A percentile compares a stretch with the other conserved stretches of the same genome.
These are phyloP conservation scores for Camelina laxa DNA, from an alignment of 345 rosid species.

Conservation along the genomic window DNA sequence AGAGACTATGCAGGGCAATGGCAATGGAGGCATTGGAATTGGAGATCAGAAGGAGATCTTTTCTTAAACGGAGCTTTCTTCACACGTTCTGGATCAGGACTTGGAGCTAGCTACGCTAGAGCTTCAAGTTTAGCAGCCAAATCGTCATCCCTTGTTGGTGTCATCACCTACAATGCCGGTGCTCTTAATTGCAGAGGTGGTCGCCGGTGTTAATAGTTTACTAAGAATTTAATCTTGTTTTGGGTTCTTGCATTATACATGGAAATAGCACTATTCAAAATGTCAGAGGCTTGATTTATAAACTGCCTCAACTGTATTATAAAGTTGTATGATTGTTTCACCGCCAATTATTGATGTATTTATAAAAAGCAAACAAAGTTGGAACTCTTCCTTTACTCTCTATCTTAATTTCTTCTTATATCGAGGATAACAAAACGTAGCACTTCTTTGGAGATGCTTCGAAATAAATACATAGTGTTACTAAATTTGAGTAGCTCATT, in stretches of 20 bases:
- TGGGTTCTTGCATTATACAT: constrained; percentile 38
- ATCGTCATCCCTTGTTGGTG: constrained; percentile 59
- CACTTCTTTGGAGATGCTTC: constrained; percentile 1
- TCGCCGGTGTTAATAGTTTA: constrained; percentile 52
- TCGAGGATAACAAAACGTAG: not conserved
- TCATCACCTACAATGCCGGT: constrained; percentile 58
- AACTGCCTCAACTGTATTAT: constrained; percentile 44
- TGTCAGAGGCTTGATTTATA: constrained; percentile 41
- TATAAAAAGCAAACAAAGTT: constrained; percentile 34
- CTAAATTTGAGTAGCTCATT: not conserved
- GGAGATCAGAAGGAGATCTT: constrained; percentile 72
- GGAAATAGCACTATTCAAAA: constrained; percentile 34
- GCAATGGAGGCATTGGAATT: constrained; percentile 63
- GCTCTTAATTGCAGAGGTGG: constrained; percentile 59
- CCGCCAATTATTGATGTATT: constrained; percentile 31
- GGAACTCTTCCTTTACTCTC: not conserved
- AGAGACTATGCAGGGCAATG: constrained; percentile 47
- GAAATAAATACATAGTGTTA: not conserved
- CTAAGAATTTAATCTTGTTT: constrained; percentile 16
- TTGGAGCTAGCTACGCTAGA: constrained; percentile 60
- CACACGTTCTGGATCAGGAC: constrained; percentile 58
- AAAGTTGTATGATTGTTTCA: constrained; percentile 38
- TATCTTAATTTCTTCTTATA: constrained; percentile 1
- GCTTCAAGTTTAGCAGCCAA: constrained; percentile 74
- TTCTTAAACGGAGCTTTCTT: constrained; percentile 67